Base-by-base conservation (phyloP, 208 protist genomes). In the Leptomonas pyrrhocoris region DNA sequence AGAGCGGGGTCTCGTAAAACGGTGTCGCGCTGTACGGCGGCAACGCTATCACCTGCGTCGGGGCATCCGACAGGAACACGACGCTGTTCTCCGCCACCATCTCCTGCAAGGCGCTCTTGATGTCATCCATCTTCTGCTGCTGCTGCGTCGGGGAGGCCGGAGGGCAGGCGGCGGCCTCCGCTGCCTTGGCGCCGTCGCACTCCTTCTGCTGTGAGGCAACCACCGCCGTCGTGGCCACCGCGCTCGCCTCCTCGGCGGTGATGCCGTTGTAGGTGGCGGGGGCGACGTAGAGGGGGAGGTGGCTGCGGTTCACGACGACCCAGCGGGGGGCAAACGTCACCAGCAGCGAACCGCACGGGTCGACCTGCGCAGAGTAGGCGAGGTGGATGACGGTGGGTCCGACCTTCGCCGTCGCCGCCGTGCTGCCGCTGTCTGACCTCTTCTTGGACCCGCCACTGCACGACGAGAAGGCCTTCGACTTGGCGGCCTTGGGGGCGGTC, bases 261-360 rank as follows among this genome's bases (percentile, higher is more conserved):
- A 85, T 66, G 46, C 68, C 80, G n/a, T 51, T 63, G 65, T 83
- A 71, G 25, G 69, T 56, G 4, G 83, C 72, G 46, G 83, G 79
- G 4, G 81, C 85, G 11, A 89, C 79, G 69, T 88, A 92, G 19
- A 96, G 70, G 12, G 80, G 73, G 9, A 77, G 58, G 21, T 68
- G 67, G 25, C 73, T 92, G 65, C 88, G 86, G 75, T 97, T 97
- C 19, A 90, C 83, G n/a, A 97, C 25, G 21, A 94, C 70, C 90
- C 92, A 97, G 7, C 89, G 92, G 25, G 89, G 90, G 9, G 85
- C 84, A 59, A 97, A 86, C n/a, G 72, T 82, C 28, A 97, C 87
- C 25, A 89, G 79, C 19, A 84, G 48, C 1, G 82, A 70, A 6
- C 92, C 89, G 60, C 60, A 80, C 58, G 80, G 75, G 49, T 89